These are phyloP conservation scores for Fusarium aywerte DNA, from an alignment of 2,329 filamentous ascomycete genomes.

Conservation along the genomic window DNA sequence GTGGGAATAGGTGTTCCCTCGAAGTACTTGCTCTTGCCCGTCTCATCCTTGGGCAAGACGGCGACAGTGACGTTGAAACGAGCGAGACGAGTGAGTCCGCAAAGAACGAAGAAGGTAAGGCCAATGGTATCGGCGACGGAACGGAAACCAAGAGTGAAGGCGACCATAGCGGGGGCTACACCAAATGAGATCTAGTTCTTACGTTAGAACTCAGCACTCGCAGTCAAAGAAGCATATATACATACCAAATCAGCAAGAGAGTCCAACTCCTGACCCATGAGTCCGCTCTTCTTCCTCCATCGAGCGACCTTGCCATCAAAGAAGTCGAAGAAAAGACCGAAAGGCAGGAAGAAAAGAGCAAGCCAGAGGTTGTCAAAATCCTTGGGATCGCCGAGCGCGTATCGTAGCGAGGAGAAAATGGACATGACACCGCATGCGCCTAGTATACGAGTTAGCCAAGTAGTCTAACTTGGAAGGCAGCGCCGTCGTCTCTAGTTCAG, in stretches of 20 bases:
- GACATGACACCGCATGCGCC: conserved; percentile 94
- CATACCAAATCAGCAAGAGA: conserved; percentile 92
- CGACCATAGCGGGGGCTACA: conserved; percentile 85
- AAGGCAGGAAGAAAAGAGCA: conserved; percentile 87
- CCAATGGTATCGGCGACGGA: conserved; percentile 83
- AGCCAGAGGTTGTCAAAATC: conserved; percentile 78
- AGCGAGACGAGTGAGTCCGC: conserved; percentile 90
- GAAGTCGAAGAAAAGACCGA: conserved; percentile 96
- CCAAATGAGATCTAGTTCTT: conserved; percentile 87
- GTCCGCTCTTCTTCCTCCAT: conserved; percentile 94
- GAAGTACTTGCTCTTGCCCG: conserved; percentile 93
- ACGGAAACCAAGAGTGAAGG: conserved; percentile 89
- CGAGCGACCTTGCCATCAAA: conserved; percentile 97
- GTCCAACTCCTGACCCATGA: conserved; percentile 98
- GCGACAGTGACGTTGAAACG: conserved; percentile 97
- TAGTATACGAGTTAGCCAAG: conserved; percentile 26
- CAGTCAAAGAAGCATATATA: conserved; percentile 9
- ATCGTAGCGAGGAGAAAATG: conserved; percentile 92
- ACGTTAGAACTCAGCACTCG: conserved; percentile 15
- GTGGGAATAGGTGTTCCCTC: conserved; percentile 97
- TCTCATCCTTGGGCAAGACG: conserved; percentile 88
- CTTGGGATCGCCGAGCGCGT: conserved; percentile 79
- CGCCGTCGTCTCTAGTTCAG: neutral
- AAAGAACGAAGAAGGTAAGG: conserved; percentile 91
- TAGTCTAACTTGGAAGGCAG: neutral